Conservation (phyloP, 2,329 filamentous ascomycete species). For the Colletotrichum higginsianum region DNA sequence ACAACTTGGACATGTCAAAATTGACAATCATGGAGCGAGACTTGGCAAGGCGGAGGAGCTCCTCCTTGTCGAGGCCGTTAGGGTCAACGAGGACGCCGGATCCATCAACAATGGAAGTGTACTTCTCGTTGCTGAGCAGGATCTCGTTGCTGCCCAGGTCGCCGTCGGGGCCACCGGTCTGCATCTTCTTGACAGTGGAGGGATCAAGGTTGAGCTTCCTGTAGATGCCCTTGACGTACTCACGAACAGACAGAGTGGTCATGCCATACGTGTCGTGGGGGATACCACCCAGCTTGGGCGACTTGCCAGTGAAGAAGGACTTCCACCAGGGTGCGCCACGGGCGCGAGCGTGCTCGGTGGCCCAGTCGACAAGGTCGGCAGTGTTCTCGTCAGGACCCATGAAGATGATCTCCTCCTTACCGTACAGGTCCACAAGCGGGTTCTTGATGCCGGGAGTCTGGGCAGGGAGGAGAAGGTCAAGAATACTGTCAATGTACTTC, state of each 20-base stretch:
- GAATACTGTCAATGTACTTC: constrained; percentile 99
- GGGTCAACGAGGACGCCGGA: constrained; percentile 95
- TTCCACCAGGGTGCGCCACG: constrained; percentile 99
- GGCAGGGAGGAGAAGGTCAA: constrained; percentile 92
- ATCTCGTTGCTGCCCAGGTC: constrained; percentile 99
- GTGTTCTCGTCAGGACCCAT: constrained; percentile 99
- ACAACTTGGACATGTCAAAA: constrained; percentile 89
- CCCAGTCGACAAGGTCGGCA: constrained; percentile 96
- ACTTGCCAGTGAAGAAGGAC: constrained; percentile 99
- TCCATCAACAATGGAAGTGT: constrained; percentile 95
- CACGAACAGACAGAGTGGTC: constrained; percentile 96
- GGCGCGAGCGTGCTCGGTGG: constrained; percentile 91
- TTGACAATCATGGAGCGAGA: constrained; percentile 90
- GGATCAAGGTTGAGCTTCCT: constrained; percentile 94
- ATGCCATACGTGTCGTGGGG: constrained; percentile 97
- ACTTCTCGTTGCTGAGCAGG: constrained; percentile 94
- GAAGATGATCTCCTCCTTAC: constrained; percentile 97
- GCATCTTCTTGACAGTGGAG: constrained; percentile 88
- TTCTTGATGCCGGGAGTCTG: constrained; percentile 98
- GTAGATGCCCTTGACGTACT: constrained; percentile 97
- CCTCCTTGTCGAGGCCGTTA: constrained; percentile 86
- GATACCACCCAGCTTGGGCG: constrained; percentile 94
- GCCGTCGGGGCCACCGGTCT: constrained; percentile 96
- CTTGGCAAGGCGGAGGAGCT: constrained; percentile 88
- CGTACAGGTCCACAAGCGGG: constrained; percentile 94